phyloP scores from a whole-genome alignment of 768 basidiomycete genomes.

The Saitozyma sp. region DNA sequence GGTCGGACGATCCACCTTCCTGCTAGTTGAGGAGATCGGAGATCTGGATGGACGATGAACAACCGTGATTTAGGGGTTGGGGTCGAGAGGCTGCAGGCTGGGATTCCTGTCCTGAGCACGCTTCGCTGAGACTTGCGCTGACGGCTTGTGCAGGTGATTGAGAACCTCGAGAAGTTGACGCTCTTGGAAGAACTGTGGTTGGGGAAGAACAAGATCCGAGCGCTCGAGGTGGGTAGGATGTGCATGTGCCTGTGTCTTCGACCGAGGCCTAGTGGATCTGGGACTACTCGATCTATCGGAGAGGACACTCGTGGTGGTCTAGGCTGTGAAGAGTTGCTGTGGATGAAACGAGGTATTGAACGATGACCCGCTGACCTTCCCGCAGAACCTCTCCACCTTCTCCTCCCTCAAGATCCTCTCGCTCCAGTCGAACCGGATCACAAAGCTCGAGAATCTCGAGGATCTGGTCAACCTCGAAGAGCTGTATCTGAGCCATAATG shows the following conservation, averaged over 20 bases:
- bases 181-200: constrained; percentile 92
- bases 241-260: too few species aligned
- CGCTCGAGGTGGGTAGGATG: constrained; percentile 69
- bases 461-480: constrained; percentile 73
- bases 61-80: too few species aligned
- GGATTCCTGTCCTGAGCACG: too few species aligned
- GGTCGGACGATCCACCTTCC: too few species aligned
- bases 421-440: constrained; percentile 84
- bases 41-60: too few species aligned
- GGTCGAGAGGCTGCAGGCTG: too few species aligned
- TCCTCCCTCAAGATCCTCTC: constrained; percentile 79
- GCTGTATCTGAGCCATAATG: constrained; percentile 92
- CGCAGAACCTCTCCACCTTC: constrained; percentile 70
- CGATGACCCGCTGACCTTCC: too few species aligned
- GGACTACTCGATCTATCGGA: too few species aligned
- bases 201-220: constrained; percentile 94
- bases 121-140: too few species aligned
- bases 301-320: too few species aligned
- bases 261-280: too few species aligned
- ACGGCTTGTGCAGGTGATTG: constrained; percentile 67
- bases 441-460: constrained; percentile 78
- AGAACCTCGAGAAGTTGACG: constrained; percentile 74
- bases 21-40: too few species aligned
- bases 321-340: neutral
- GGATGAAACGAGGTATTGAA: neutral